Percentiles rank a stretch among this genome's conserved stretches.
Evolutionary conservation across 441 rosid genomes (phyloP).

Genomic region (Syzygium malaccense): DNA sequence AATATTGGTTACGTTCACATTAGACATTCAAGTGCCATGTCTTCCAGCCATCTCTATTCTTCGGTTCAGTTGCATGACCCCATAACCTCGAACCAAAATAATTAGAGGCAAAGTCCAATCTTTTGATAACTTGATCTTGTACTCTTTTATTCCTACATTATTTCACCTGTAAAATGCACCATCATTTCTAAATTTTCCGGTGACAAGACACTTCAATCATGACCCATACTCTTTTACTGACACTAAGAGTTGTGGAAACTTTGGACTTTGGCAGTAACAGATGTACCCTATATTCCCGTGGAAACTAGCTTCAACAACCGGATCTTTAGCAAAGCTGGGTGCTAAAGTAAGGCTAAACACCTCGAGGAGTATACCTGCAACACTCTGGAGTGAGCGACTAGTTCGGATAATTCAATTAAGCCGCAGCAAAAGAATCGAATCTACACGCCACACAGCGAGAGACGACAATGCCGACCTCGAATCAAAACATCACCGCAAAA

Average conservation of each 20-base stretch:
- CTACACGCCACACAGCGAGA: background rate
- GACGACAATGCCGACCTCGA: background rate
- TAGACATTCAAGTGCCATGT: background rate
- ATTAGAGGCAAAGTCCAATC: background rate
- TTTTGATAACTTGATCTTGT: background rate
- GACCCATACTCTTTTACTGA: background rate
- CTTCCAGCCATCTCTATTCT: background rate
- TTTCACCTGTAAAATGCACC: background rate
- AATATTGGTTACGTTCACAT: background rate
- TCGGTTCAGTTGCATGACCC: background rate
- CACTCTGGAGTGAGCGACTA: background rate
- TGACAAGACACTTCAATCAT: background rate
- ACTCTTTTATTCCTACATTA: background rate
- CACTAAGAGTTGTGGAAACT: background rate
- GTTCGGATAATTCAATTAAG: background rate
- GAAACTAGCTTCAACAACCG: background rate
- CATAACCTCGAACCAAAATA: background rate
- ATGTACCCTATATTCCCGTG: background rate
- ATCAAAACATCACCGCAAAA: background rate
- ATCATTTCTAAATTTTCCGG: background rate
- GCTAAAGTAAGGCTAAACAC: rapidly evolving
- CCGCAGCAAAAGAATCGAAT: background rate
- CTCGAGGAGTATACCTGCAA: background rate
- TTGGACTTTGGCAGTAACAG: background rate
- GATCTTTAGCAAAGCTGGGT: background rate